Base-by-base conservation (phyloP, 352 stramenopile genomes). In the Phytophthora ramorum region DNA sequence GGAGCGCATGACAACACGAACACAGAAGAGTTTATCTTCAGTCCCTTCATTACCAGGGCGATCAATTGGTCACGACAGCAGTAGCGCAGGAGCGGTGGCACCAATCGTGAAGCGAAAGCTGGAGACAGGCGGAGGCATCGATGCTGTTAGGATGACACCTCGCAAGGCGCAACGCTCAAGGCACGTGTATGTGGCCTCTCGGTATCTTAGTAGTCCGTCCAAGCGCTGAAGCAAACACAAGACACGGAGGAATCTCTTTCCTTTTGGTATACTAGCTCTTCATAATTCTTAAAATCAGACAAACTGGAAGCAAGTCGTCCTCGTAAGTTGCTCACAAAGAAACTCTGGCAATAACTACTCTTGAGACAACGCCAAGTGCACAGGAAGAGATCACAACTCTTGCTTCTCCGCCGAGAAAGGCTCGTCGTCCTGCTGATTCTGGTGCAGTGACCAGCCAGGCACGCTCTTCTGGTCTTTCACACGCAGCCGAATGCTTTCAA, bases 401-500 rank as follows among this genome's bases (percentile, higher is more conserved):
- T 71, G 62, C 54, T 74, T 76, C 38, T 76, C 58, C 28, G 44
- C 61, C 46, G 60, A 17, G 35, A 58, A 66, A 9, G 44, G 28
- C 8, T 67, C 58, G 46, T 75, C 66, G 24, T 73, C 48, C 54
- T 70, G 61, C 44, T 75, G 41, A 19, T 56, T 56, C 43, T 69
- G 41, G 37, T 86, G 67, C 5, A 95, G 73, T 55, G 87, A 95
- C 87, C 87, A 95, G 17, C 87, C 87, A 17, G 85, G 85, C 20
- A 93, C 78, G 55, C 85, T 93, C 63, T 86, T 89, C 26, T 83
- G 80, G 62, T 95, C 85, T 68, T 95, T 93, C n/a, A 95, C 85
- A 26, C 87, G 85, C 75, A 95, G 64, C 0, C 76, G 76, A 52
- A 95, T 79, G 49, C 63, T 65, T 49, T 92, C 85, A 58, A 92